Conservation (phyloP, 2,329 filamentous ascomycete species). For the Phaeomoniella chlamydospora region DNA sequence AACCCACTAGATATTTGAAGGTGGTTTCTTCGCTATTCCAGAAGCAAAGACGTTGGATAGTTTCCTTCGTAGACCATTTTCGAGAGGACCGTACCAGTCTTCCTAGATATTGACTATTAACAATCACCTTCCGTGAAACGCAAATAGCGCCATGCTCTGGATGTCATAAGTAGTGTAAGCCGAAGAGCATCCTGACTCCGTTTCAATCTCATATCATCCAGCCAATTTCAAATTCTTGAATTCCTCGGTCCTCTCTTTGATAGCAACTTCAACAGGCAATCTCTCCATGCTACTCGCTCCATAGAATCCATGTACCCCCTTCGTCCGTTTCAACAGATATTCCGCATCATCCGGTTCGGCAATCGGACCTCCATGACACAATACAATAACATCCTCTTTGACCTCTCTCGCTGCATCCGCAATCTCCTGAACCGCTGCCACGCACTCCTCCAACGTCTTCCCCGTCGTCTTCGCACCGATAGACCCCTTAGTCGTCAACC, state of each 20-base stretch:
- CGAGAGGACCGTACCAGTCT: no score
- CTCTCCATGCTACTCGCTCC: slow-evolving; percentile 58
- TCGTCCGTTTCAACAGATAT: slow-evolving; percentile 45
- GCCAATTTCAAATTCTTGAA: slow-evolving; percentile 35
- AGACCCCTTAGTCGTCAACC: slow-evolving; percentile 47
- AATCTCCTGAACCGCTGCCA: slow-evolving; percentile 47
- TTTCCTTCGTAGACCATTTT: no score
- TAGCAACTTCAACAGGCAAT: slow-evolving; percentile 52
- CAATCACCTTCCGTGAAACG: no score
- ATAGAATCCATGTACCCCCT: slow-evolving; percentile 57
- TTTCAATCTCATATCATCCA: no score
- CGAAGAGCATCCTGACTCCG: no score
- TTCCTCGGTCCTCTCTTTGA: slow-evolving; percentile 39
- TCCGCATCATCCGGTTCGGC: slow-evolving; percentile 48
- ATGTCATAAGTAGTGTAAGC: no score
- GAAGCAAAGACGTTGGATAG: no score
- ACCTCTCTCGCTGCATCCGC: slow-evolving; percentile 43
- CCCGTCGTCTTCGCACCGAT: slow-evolving; percentile 47
- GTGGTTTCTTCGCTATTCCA: no score
- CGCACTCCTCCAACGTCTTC: slow-evolving; percentile 50
- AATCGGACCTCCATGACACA: slow-evolving; percentile 60
- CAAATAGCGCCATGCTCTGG: no score
- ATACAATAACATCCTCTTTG: slow-evolving; percentile 45
- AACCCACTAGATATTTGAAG: no score
- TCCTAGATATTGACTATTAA: no score